Evolutionary conservation across 768 basidiomycete species (phyloP), one percentile per base, ranked within the genome.

Genomic region (Auriscalpium microsporum): DNA sequence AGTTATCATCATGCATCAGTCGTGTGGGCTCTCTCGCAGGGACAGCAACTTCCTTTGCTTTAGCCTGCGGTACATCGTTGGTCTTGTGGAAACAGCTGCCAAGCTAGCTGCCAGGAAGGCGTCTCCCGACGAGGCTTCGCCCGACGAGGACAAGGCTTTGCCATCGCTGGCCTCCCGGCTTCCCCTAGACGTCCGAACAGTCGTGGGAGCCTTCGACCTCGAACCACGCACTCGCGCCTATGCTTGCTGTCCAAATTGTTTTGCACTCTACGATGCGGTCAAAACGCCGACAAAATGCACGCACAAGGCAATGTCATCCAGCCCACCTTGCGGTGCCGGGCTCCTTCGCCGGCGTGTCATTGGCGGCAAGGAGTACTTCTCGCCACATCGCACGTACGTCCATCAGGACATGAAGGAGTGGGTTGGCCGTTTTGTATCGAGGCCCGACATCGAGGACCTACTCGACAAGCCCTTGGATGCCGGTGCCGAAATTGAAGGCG

Each of bases 351-450:
- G n/a, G n/a, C 40, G 40, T 42, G 40, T 42, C 10, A 49, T 49
- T 13, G 16, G 13, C 9, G 48, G 48, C 13, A 49, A 49, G 28
- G 13, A 33, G 13, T 14, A 11, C 23, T 14, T 14, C 13, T 49
- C 11, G 23, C 48, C 48, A 11, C 16, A 28, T 16, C 21, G 48
- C 23, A 49, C 19, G 4, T 49, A 49, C 17, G 13, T 49, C 11
- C 48, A 49, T 49, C 48, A 49, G 28, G 48, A 49, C 19, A 49
- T 49, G 48, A 49, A 49, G 48, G 48, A 49, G 34, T 49, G 48
- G 48, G 11, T 49, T 17, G 48, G 11, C 33, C 19, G 48, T 13
- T 34, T 49, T 9, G 16, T 49, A 13, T 49, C 48, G 11, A 23
- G 48, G 13, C 48, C 48, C 13, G 48, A 17, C 16, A 49, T 49